Conservation (phyloP, 305 asterid species). For the Fraxinus sp. region DNA sequence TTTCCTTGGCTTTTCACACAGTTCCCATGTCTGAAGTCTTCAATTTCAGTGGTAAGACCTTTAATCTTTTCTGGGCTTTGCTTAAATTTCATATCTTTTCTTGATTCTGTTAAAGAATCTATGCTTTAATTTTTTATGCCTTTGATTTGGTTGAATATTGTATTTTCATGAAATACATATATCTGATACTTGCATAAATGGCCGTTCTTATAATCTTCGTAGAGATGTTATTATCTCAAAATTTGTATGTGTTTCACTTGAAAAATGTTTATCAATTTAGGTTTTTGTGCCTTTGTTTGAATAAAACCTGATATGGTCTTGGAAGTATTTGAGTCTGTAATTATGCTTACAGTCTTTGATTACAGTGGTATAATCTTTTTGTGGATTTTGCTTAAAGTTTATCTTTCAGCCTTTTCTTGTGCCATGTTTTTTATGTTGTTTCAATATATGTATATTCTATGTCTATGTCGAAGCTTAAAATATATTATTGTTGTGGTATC, state of each 20-base stretch:
- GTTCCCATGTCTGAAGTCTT: constrained; percentile 68
- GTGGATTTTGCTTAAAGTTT: constrained; percentile 27
- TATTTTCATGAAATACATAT: not conserved
- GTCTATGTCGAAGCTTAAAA: not conserved
- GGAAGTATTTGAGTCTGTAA: not conserved
- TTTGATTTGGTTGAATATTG: not conserved
- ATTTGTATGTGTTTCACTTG: not conserved
- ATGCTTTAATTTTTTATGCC: not conserved
- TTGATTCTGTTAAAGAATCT: not conserved
- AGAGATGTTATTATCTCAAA: not conserved
- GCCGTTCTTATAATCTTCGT: not conserved
- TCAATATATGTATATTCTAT: not conserved
- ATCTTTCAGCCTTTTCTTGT: not conserved
- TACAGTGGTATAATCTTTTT: constrained; percentile 60
- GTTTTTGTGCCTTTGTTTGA: not conserved
- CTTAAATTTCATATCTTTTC: constrained; percentile 13
- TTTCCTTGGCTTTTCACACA: constrained; percentile 26
- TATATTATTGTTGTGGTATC: not conserved
- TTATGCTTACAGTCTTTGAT: constrained; percentile 65
- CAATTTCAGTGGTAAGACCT: constrained; percentile 64
- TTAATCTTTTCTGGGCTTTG: constrained; percentile 26
- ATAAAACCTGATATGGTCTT: constrained; percentile 17
- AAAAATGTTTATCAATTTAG: not conserved
- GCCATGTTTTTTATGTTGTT: not conserved
- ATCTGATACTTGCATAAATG: not conserved